Evolutionary conservation across 75 land plant genomes (phyloP), one percentile per base, ranked within the genome.

Genomic region (Gnetum montanum): DNA sequence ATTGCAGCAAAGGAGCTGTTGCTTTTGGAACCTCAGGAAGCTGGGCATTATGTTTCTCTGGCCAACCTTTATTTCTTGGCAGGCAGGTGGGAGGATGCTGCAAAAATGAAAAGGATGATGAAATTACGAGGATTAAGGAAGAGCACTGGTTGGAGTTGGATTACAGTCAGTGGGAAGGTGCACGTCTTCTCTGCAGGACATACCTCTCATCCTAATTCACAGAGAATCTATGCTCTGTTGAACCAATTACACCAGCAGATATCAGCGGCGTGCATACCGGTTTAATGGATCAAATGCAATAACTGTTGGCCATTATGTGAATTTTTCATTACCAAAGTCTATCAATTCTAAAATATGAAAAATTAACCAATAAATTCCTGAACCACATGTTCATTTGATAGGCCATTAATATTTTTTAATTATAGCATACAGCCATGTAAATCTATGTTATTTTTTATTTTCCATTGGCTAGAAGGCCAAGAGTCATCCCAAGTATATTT

Each of bases 181-280:
- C 66, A 64, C 43, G 40, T 33, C 0, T 64, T 64, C 29, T 8
- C 29, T 34, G 40, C 45, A 10, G 43, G 63, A n/a, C 62, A 55
- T 18, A 48, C 38, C 4, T 16, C 36, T 20, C 64, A 62, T 31
- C 34, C 58, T 25, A 28, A 57, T 20, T 4, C 43, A 27, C 48
- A 57, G 4, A 46, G 40, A 4, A 43, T 64, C 30, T 54, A 40
- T 43, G 63, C 60, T 11, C 54, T 22, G 44, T 18, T 64, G 8
- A 34, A 55, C 5, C 18, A 34, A 27, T 31, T 55, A 19, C 27
- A 11, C 28, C 6, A 19, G 49, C 23, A 47, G 26, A 49, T 67
- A 46, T 29, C 19, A 20, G 49, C 30, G 18, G 30, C n/a, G n/a
- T n/a, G n/a, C n/a, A n/a, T n/a, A n/a, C n/a, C n/a, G n/a, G n/a